Conservation (phyloP, 2,329 filamentous ascomycete species). For the Aaosphaeria pasadenensis region DNA sequence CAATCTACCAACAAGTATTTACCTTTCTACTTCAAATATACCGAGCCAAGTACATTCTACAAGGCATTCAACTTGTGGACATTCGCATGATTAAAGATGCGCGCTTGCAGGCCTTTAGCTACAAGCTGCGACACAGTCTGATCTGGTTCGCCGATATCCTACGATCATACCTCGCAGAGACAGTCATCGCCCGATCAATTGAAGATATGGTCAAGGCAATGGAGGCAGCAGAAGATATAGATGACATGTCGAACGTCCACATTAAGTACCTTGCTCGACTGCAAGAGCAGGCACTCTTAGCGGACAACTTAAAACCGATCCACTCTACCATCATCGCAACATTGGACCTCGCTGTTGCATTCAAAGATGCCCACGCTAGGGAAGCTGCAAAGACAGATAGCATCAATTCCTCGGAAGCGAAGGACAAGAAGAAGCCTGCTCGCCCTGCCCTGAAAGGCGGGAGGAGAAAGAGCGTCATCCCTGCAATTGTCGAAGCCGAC, state of each 20-base stretch:
- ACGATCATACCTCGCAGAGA: slow-evolving; percentile 71
- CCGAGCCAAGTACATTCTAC: slow-evolving; percentile 66
- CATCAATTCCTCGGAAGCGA: not conserved
- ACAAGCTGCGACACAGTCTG: slow-evolving; percentile 64
- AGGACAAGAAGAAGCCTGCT: not conserved
- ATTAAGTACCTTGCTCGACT: slow-evolving; percentile 60
- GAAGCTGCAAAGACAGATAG: slow-evolving; percentile 23
- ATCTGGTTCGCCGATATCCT: slow-evolving; percentile 76
- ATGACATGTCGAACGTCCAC: slow-evolving; percentile 75
- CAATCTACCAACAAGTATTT: slow-evolving; percentile 69
- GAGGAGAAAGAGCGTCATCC: slow-evolving; percentile 17
- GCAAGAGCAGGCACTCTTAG: slow-evolving; percentile 67
- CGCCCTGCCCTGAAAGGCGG: slow-evolving; percentile 1
- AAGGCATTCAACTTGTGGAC: slow-evolving; percentile 43
- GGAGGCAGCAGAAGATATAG: slow-evolving; percentile 65
- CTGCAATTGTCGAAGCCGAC: slow-evolving; percentile 13
- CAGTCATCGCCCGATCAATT: slow-evolving; percentile 65
- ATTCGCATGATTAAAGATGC: slow-evolving; percentile 4
- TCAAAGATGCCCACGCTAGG: slow-evolving; percentile 59
- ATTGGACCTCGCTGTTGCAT: slow-evolving; percentile 69
- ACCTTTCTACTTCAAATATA: slow-evolving; percentile 75
- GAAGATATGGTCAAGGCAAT: slow-evolving; percentile 58
- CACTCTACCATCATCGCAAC: slow-evolving; percentile 70
- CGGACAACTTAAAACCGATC: slow-evolving; percentile 66
- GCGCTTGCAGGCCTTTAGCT: slow-evolving; percentile 24